Conservation (phyloP, 345 rosid species). For the Boechera divaricarpa region DNA sequence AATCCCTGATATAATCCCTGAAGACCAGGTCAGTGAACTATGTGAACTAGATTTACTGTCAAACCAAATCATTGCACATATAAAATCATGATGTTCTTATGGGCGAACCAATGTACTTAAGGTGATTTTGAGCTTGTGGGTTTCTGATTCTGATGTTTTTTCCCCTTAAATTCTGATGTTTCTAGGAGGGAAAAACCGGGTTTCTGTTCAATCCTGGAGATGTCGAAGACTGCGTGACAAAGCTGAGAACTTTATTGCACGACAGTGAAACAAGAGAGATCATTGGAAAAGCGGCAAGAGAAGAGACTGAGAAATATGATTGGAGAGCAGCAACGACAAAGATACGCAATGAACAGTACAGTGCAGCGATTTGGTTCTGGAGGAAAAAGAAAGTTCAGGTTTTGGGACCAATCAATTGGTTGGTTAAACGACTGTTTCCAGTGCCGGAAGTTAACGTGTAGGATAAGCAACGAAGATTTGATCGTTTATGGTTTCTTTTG, state of each 20-base stretch:
- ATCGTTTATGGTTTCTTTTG: background rate
- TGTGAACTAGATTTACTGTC: background rate
- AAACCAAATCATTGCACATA: background rate
- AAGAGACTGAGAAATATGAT: constrained; percentile 87
- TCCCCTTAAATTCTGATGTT: background rate
- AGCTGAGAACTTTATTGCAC: constrained; percentile 59
- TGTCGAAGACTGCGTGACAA: constrained; percentile 80
- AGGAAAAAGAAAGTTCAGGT: constrained; percentile 75
- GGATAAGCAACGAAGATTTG: constrained; percentile 16
- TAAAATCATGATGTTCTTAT: background rate
- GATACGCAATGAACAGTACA: constrained; percentile 91
- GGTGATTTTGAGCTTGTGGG: constrained; percentile 11
- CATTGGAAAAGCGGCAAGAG: constrained; percentile 85
- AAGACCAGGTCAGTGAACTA: constrained; percentile 70
- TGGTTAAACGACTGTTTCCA: constrained; percentile 66
- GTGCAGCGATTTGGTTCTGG: constrained; percentile 99
- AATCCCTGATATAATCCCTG: constrained; percentile 91
- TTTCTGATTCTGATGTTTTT: constrained; percentile 5
- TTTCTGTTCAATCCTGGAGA: constrained; percentile 80
- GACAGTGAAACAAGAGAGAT: constrained; percentile 65
- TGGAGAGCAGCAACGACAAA: constrained; percentile 93
- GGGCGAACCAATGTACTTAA: constrained; percentile 1
- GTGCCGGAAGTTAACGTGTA: constrained; percentile 56
- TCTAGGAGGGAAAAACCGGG: constrained; percentile 79
- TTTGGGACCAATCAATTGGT: constrained; percentile 79